Evolutionary conservation across 2,329 filamentous ascomycete genomes (phyloP).

Genomic region (Aureobasidium namibiae): DNA sequence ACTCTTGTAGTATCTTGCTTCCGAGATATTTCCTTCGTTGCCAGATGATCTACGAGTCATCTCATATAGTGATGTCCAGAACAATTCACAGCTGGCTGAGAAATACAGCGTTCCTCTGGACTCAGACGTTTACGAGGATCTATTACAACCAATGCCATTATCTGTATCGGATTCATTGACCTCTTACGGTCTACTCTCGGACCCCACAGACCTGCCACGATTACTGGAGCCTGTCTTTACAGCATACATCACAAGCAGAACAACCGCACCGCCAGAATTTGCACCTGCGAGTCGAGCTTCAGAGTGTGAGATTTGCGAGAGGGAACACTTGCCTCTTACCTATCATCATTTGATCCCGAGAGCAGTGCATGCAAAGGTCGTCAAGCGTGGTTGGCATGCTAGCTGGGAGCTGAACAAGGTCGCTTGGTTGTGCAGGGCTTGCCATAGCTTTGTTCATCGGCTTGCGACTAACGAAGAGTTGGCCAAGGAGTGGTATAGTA

Average conservation of each 20-base stretch:
- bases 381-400: conserved; percentile 72
- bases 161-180: conserved; percentile 58
- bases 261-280: conserved; percentile 57
- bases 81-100: conserved; percentile 41
- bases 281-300: conserved; percentile 35
- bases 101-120: conserved; percentile 49
- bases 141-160: conserved; percentile 50
- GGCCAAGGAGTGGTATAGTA: conserved; percentile 62
- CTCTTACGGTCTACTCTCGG: conserved; percentile 56
- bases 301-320: conserved; percentile 67
- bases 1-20: conserved; percentile 54
- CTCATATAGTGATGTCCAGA: conserved; percentile 49
- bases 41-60: conserved; percentile 54
- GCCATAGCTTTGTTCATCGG: conserved; percentile 73
- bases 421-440: conserved; percentile 78
- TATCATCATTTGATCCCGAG: conserved; percentile 85
- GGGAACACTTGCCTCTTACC: conserved; percentile 66
- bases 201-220: conserved; percentile 35
- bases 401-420: conserved; percentile 69
- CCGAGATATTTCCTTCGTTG: conserved; percentile 58
- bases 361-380: conserved; percentile 63
- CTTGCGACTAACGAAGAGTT: conserved; percentile 70
- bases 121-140: conserved; percentile 27
- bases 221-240: conserved; percentile 58
- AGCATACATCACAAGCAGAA: conserved; percentile 51